Evolutionary conservation across 2,329 filamentous ascomycete genomes (phyloP).

Genomic region (Thielaviopsis punctulata): DNA sequence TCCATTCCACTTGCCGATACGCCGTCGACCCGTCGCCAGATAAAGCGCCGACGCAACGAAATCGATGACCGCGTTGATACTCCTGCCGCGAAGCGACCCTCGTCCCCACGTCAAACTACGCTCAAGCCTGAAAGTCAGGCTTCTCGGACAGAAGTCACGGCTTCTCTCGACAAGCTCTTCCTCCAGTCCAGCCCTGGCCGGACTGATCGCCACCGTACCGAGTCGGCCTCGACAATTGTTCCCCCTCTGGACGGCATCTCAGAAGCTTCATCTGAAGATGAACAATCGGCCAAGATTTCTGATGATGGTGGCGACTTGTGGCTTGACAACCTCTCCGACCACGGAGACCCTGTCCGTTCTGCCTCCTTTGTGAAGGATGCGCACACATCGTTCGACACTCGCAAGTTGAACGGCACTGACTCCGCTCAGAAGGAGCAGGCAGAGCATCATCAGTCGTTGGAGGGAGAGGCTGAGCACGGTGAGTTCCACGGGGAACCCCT

Average conservation of each 20-base stretch:
- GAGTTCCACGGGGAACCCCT: not conserved
- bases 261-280: not conserved
- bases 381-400: not conserved
- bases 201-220: not conserved
- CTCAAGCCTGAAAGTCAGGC: not conserved
- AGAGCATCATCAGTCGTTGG: not conserved
- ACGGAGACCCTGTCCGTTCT: conserved; percentile 20
- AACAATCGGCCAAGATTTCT: conserved; percentile 10
- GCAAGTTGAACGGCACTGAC: not conserved
- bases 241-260: not conserved
- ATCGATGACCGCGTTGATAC: not conserved
- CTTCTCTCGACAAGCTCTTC: not conserved
- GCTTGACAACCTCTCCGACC: conserved; percentile 26
- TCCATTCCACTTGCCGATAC: conserved; percentile 8
- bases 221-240: conserved; percentile 13
- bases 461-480: not conserved
- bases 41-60: not conserved
- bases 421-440: not conserved
- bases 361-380: not conserved
- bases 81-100: conserved; percentile 1
- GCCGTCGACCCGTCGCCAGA: not conserved
- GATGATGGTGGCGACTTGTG: conserved; percentile 26
- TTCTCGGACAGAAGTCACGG: not conserved
- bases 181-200: not conserved
- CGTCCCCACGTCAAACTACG: not conserved